phyloP scores from a whole-genome alignment of 176 grass and related monocot species.

The Melocanna baccifera region DNA sequence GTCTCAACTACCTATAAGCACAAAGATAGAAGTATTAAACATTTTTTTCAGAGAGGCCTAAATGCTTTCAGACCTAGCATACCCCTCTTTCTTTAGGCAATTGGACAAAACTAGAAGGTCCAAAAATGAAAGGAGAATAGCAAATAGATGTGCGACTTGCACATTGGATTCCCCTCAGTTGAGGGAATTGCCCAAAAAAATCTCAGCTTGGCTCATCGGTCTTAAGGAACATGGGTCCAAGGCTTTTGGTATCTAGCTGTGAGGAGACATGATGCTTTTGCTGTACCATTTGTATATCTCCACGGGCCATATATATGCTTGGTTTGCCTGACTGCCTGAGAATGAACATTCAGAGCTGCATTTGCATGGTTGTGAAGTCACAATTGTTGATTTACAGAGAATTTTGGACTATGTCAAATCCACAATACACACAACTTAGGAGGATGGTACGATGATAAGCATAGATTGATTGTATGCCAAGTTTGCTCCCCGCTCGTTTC shows the following conservation, averaged over 20 bases:
- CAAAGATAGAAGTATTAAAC: background rate
- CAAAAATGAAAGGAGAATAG: conserved; percentile 1
- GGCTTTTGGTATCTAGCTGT: conserved; percentile 14
- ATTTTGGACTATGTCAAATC: background rate
- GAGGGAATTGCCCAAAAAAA: background rate
- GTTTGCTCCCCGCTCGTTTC: too few species aligned
- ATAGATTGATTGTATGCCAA: background rate
- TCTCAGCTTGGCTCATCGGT: too few species aligned
- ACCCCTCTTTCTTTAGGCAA: conserved; percentile 1
- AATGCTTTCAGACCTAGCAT: background rate
- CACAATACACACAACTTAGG: background rate
- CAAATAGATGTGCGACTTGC: conserved; percentile 6
- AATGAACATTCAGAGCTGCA: conserved; percentile 9
- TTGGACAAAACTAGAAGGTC: conserved; percentile 10
- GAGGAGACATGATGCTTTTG: conserved; percentile 18
- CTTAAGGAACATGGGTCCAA: conserved; percentile 17
- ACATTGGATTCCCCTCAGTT: conserved; percentile 34
- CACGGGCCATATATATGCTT: background rate
- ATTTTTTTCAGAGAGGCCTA: background rate
- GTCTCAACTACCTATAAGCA: background rate
- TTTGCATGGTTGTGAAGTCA: conserved; percentile 17
- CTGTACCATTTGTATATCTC: background rate
- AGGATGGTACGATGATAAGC: background rate
- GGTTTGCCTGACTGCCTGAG: background rate
- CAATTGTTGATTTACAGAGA: background rate